Conservation (phyloP, 306 rosid genomes). For the Trifolium repens region DNA sequence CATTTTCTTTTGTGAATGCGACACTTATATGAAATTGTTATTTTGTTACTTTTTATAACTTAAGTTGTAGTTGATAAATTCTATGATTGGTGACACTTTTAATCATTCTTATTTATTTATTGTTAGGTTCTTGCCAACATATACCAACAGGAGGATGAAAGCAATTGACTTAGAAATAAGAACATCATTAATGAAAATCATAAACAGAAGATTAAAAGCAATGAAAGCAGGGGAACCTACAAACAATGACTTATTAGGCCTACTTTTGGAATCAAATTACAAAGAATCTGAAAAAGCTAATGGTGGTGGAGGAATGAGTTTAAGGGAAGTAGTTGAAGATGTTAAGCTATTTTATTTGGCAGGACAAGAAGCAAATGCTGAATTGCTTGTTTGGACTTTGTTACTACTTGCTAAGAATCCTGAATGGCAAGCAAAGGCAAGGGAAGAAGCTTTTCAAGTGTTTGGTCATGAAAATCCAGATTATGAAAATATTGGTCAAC, state of each 20-base stretch:
- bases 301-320: slow-evolving; percentile 50
- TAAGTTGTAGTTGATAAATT: not conserved
- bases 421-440: slow-evolving; percentile 48
- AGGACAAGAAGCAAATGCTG: slow-evolving; percentile 52
- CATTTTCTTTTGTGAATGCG: no score
- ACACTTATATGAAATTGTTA: no score
- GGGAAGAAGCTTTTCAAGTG: slow-evolving; percentile 45
- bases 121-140: slow-evolving; percentile 49
- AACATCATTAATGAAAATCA: slow-evolving; percentile 41
- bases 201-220: slow-evolving; percentile 48
- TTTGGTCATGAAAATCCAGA: slow-evolving; percentile 48
- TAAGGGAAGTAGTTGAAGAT: slow-evolving; percentile 48
- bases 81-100: not conserved
- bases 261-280: slow-evolving; percentile 51
- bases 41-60: not conserved
- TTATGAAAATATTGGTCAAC: slow-evolving; percentile 45
- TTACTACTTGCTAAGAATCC: slow-evolving; percentile 45
- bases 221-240: slow-evolving; percentile 47
- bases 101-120: not conserved
- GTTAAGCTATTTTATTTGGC: slow-evolving; percentile 50
- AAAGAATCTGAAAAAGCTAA: slow-evolving; percentile 44
- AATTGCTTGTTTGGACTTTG: slow-evolving; percentile 47
- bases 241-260: slow-evolving; percentile 47
- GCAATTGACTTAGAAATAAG: slow-evolving; percentile 51
- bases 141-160: slow-evolving; percentile 51